phyloP scores from a whole-genome alignment of 2,329 filamentous ascomycete species.

The Arthrobotrys musiformis region DNA sequence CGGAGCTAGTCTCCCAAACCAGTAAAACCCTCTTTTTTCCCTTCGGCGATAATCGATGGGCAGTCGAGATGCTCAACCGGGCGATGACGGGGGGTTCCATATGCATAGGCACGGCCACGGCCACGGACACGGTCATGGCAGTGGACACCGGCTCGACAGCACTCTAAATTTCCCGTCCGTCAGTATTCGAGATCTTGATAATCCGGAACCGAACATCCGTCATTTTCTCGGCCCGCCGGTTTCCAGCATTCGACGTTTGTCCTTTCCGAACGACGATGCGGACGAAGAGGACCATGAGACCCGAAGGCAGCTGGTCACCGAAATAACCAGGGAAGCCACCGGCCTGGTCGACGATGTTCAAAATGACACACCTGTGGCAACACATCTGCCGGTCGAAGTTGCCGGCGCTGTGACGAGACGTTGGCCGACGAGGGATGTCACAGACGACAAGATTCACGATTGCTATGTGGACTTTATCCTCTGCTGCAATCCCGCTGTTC shows the following conservation, averaged over 20 bases:
- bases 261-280: conserved; percentile 20
- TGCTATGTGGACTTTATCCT: conserved; percentile 87
- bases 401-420: conserved; percentile 8
- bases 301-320: conserved; percentile 46
- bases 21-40: conserved; percentile 17
- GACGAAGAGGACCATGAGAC: conserved; percentile 32
- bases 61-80: conserved; percentile 40
- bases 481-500: conserved; percentile 86
- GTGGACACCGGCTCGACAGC: conserved; percentile 39
- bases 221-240: conserved; percentile 46
- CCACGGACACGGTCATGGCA: too few species aligned
- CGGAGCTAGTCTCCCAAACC: conserved; percentile 24
- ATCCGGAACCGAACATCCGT: conserved; percentile 43
- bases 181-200: conserved; percentile 51
- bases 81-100: conserved; percentile 48
- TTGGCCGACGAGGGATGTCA: conserved; percentile 74
- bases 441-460: conserved; percentile 77
- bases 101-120: conserved; percentile 36
- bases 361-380: conserved; percentile 33
- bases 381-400: conserved; percentile 14
- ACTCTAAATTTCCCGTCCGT: conserved; percentile 39
- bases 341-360: conserved; percentile 44
- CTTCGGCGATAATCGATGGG: conserved; percentile 36
- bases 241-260: conserved; percentile 41
- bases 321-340: conserved; percentile 48